Evolutionary conservation across 1,139 yeast species (phyloP).

Genomic region (Candida sp.): DNA sequence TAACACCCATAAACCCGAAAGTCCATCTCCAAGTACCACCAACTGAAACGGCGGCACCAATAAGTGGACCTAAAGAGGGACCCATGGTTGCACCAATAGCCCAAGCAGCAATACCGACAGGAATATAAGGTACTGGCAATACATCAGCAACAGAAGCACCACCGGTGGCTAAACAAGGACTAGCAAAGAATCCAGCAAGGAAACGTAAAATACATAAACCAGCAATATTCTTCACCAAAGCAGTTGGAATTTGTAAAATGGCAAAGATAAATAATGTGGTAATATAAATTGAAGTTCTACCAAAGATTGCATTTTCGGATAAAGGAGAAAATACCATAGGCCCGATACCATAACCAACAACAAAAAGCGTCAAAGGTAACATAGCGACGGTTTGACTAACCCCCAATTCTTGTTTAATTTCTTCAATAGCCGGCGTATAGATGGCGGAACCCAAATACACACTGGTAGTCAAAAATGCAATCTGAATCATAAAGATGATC

Average conservation of each 20-base stretch:
- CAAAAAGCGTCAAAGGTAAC: conserved; percentile 33
- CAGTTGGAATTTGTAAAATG: conserved; percentile 33
- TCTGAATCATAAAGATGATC: conserved; percentile 31
- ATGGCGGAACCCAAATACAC: conserved; percentile 64
- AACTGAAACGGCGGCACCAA: conserved; percentile 29
- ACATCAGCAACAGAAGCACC: conserved; percentile 32
- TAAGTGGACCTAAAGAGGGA: conserved; percentile 34
- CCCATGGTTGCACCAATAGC: conserved; percentile 33
- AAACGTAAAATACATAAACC: conserved; percentile 28
- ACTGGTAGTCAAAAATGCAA: conserved; percentile 45
- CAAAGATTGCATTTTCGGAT: conserved; percentile 42
- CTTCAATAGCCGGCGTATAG: conserved; percentile 50
- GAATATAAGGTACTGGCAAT: conserved; percentile 21
- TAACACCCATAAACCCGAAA: conserved; percentile 35
- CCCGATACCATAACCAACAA: conserved; percentile 38
- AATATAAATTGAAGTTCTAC: conserved; percentile 44
- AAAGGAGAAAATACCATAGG: conserved; percentile 37
- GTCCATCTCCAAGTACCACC: conserved; percentile 36
- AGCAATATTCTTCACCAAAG: conserved; percentile 25
- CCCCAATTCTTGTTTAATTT: conserved; percentile 24
- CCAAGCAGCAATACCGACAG: conserved; percentile 33
- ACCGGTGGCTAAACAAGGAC: conserved; percentile 34
- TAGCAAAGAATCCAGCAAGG: conserved; percentile 29
- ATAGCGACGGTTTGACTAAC: conserved; percentile 23
- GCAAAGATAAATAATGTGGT: conserved; percentile 26